Percentiles rank a stretch among this genome's conserved stretches.
phyloP scores from a whole-genome alignment of 2,329 filamentous ascomycete species.

The Venturia aucupariae region DNA sequence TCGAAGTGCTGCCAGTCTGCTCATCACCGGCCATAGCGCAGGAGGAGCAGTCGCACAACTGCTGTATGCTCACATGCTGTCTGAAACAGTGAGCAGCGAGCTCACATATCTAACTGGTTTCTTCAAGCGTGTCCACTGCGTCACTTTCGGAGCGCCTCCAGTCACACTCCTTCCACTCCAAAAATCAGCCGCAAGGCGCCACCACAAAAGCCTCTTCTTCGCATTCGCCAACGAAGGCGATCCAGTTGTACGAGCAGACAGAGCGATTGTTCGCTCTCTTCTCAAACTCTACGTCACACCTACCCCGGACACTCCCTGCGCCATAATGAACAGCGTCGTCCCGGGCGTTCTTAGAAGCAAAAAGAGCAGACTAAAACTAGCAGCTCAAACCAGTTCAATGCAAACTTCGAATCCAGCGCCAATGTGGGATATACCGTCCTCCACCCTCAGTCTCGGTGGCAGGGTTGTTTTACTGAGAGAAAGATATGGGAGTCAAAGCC shows the following conservation, averaged over 20 bases:
- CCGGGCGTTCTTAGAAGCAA: background rate
- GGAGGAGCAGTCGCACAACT: conserved; percentile 76
- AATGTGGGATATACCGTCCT: conserved; percentile 56
- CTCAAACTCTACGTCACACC: conserved; percentile 61
- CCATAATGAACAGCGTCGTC: conserved; percentile 8
- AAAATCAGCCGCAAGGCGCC: conserved; percentile 39
- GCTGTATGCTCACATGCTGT: conserved; percentile 74
- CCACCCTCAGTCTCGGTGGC: conserved; percentile 61
- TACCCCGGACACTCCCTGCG: conserved; percentile 31
- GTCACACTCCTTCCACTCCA: conserved; percentile 60
- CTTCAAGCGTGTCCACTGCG: conserved; percentile 74
- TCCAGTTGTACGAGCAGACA: conserved; percentile 68
- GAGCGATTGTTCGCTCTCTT: conserved; percentile 62
- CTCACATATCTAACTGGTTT: conserved; percentile 57
- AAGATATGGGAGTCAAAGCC: conserved; percentile 34
- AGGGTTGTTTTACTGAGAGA: conserved; percentile 56
- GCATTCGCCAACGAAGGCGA: conserved; percentile 82
- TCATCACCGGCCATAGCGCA: conserved; percentile 81
- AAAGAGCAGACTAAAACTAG: conserved; percentile 4
- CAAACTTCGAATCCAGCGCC: conserved; percentile 23
- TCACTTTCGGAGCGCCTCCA: conserved; percentile 78
- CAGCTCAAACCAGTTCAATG: conserved; percentile 1
- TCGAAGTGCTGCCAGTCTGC: conserved; percentile 44
- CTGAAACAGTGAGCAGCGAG: conserved; percentile 53
- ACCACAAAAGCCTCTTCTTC: conserved; percentile 63